Evolutionary conservation across 2,329 filamentous ascomycete genomes (phyloP), one percentile per base, ranked within the genome.

Genomic region (Penicillium sp.): DNA sequence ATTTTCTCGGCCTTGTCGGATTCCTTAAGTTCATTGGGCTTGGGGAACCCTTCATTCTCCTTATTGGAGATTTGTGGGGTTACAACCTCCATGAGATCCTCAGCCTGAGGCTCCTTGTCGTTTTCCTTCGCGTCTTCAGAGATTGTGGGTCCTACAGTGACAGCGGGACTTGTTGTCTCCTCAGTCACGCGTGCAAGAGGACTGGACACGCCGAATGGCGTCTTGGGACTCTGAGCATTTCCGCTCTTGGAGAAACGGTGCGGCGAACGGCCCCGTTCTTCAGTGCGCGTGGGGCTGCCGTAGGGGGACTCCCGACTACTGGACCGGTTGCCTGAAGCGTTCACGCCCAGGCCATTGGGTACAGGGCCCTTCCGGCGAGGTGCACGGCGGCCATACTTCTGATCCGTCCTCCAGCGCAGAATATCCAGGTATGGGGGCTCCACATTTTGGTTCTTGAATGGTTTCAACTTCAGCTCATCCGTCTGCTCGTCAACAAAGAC

Each of bases 401-500:
- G 93, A 73, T 99, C 94, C 78, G 89, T 88, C 72, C 94, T 88
- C 92, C 94, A 97, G 66, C 94, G 85, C 67, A 99, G 80, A 70
- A 99, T 96, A 72, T 96, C 93, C 71, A 99, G 87, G 75, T 97
- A 99, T 27, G 88, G 84, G 21, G 94, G 94, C 76, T 97, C 93
- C 54, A 97, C 90, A 54, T 91, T 91, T 64, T 89, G 86, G 52
- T 88, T 84, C 81, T 91, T 94, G 81, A 97, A 97, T 73, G 96
- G 91, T 67, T 90, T 87, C 69, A 99, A 81, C 78, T 96, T 97
- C 66, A 99, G 84, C 76, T 97, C 94, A 67, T 89, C 86, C 54
- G 83, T 90, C 17, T 99, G 94, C 69, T 99, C 94, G 64, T 97
- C 93, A 53, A 99, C 89, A 68, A 86, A 90, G 81, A 91, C 93